Conservation (phyloP, 768 basidiomycete species). For the Amanita thiersii region DNA sequence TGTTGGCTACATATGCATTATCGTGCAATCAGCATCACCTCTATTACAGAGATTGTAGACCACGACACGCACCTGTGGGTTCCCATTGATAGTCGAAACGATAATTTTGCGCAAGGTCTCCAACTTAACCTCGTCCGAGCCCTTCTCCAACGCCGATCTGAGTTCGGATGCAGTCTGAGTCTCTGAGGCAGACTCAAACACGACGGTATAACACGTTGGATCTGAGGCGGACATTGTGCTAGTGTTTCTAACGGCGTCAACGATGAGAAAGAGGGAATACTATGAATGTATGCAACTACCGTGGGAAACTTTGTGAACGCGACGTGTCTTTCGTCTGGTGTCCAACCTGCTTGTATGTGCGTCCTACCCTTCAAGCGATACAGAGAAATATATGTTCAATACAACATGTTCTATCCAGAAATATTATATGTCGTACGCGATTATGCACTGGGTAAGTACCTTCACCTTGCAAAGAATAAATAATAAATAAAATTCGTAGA, state of each 20-base stretch:
- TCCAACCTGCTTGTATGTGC: too few relatives aligned
- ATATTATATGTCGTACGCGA: too few relatives aligned
- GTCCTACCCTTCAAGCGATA: too few relatives aligned
- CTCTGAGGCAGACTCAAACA: constrained; percentile 67
- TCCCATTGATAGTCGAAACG: constrained; percentile 89
- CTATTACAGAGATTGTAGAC: background rate
- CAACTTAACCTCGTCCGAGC: constrained; percentile 92
- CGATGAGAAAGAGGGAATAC: background rate
- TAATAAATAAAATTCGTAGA: too few relatives aligned
- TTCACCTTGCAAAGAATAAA: too few relatives aligned
- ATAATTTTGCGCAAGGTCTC: constrained; percentile 95
- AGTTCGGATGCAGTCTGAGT: constrained; percentile 78
- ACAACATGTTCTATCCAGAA: too few relatives aligned
- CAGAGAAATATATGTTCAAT: background rate
- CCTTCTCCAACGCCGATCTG: constrained; percentile 81
- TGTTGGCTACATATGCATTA: constrained; percentile 47
- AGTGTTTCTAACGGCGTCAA: background rate
- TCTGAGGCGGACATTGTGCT: constrained; percentile 40
- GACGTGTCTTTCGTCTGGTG: constrained; percentile 13
- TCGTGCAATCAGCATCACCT: background rate
- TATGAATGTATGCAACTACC: constrained; percentile 3
- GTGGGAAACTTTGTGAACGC: constrained; percentile 12
- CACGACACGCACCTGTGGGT: constrained; percentile 61
- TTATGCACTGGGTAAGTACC: too few relatives aligned
- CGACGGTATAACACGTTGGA: constrained; percentile 68